Base-by-base conservation (phyloP, 148 eudicot genomes). In the Drosera capensis region DNA sequence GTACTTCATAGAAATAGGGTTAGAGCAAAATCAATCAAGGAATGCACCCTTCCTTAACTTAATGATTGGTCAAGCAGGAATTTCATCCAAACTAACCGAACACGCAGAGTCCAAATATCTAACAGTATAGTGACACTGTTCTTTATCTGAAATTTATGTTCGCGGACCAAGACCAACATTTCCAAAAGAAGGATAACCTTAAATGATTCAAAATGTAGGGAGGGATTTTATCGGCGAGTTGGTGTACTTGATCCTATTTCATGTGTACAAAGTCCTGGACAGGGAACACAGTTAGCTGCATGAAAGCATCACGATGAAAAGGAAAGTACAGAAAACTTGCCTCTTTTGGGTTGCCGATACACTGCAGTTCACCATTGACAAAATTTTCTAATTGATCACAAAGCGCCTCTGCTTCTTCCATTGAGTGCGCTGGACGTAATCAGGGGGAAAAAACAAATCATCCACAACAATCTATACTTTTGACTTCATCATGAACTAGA, bases 391-490 rank as follows among this genome's bases (percentile, higher is more conserved):
- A 51, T 21, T 61, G 47, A 36, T 66, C 65, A 41, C 71, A 66
- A 46, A 66, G 61, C 23, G 56, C 62, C 66, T 66, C 71, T 7
- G 62, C 66, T 35, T 66, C 71, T 55, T 66, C 66, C 71, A 66
- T 66, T 11, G 71, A 66, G 29, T 66, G 71, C 12, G 71, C 66
- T 66, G 55, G 31, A 0, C 0, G 14, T 11, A 16, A 29, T 7
- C 18, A 5, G 5, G 8, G 20, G 9, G 1, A 13, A 3, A 14
- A 9, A 43, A 21, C 31, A 11, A 5, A 0, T 11, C 11, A 28
- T 28, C 11, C 31, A 28, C 11, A 5, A 5, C 31, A 28, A 5
- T 5, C 7, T 28, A 28, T 28, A 28, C 5, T 28, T 28, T 6
- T 28, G 7, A 28, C 5, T 28, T 28, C 31, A 28, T 5, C 11